A percentile compares a stretch with the other conserved stretches of the same genome.
These are phyloP conservation scores for Phytophthora hibernalis DNA, from an alignment of 352 stramenopile genomes.

Conservation along the genomic window DNA sequence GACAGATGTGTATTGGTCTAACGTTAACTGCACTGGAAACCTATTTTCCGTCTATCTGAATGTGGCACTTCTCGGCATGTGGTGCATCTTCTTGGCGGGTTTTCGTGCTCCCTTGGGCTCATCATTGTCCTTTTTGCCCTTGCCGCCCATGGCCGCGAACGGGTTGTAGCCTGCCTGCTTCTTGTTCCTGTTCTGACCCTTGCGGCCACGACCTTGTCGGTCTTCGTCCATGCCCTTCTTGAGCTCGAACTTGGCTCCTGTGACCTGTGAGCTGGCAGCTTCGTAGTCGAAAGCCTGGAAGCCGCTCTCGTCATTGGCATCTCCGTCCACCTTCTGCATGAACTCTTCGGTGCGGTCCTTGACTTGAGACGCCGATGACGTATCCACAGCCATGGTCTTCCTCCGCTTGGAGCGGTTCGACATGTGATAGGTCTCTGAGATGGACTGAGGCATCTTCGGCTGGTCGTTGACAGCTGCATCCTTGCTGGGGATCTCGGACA, in stretches of 20 bases:
- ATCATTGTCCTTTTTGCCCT: constrained; percentile 28
- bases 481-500: constrained; percentile 17
- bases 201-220: constrained; percentile 21
- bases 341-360: constrained; percentile 54
- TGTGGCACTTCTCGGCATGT: constrained; percentile 86
- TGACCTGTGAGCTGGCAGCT: constrained; percentile 48
- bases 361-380: constrained; percentile 37
- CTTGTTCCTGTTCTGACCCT: constrained; percentile 42
- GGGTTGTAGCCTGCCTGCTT: constrained; percentile 76
- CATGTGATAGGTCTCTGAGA: constrained; percentile 81
- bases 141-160: constrained; percentile 67
- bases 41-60: constrained; percentile 74
- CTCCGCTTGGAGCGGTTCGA: constrained; percentile 70
- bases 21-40: constrained; percentile 12
- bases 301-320: constrained; percentile 10
- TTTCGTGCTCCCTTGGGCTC: constrained; percentile 39
- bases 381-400: constrained; percentile 51
- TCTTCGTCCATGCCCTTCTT: constrained; percentile 41
- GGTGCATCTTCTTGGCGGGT: constrained; percentile 82
- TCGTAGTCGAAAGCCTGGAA: constrained; percentile 70
- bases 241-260: constrained; percentile 58
- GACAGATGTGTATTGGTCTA: constrained; percentile 20
- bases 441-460: constrained; percentile 61
- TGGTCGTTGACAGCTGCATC: constrained; percentile 12
- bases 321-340: constrained; percentile 52